Evolutionary conservation across 1,284 basidiomycete genomes (phyloP).

Genomic region (Moesziomyces globuligerus): DNA sequence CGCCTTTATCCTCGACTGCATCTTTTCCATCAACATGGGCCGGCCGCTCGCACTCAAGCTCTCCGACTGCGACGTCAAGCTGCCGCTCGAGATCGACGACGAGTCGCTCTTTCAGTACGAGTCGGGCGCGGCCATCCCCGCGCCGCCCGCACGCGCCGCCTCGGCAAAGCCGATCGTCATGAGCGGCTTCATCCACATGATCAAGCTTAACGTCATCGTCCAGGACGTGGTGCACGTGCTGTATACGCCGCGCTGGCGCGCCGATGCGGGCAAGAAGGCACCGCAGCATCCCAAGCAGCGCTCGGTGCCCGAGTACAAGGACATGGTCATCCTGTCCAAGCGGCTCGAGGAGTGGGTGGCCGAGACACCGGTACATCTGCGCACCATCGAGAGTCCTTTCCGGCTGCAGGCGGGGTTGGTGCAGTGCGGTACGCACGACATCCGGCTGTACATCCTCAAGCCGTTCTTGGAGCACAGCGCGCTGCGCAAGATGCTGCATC

Average conservation of each 20-base stretch:
- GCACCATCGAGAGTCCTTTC: conserved; percentile 43
- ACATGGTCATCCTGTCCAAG: conserved; percentile 53
- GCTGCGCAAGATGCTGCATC: conserved; percentile 55
- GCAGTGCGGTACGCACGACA: conserved; percentile 52
- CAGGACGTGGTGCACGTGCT: conserved; percentile 54
- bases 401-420: conserved; percentile 50
- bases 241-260: conserved; percentile 45
- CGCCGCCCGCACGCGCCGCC: conserved; percentile 7
- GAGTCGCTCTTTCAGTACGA: conserved; percentile 41
- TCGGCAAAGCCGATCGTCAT: conserved; percentile 40
- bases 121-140: conserved; percentile 25
- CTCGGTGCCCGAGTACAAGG: conserved; percentile 51
- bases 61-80: conserved; percentile 51
- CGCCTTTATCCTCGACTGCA: conserved; percentile 58
- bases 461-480: conserved; percentile 54
- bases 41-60: conserved; percentile 54
- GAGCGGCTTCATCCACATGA: conserved; percentile 56
- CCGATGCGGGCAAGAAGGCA: conserved; percentile 17
- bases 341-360: conserved; percentile 56
- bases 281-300: conserved; percentile 14
- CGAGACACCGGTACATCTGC: conserved; percentile 46
- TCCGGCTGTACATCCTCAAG: conserved; percentile 61
- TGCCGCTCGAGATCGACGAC: conserved; percentile 50
- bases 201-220: conserved; percentile 56
- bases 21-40: conserved; percentile 61